Conservation (phyloP, 169 alveolate genomes). For the Plasmodium chabaudi region DNA sequence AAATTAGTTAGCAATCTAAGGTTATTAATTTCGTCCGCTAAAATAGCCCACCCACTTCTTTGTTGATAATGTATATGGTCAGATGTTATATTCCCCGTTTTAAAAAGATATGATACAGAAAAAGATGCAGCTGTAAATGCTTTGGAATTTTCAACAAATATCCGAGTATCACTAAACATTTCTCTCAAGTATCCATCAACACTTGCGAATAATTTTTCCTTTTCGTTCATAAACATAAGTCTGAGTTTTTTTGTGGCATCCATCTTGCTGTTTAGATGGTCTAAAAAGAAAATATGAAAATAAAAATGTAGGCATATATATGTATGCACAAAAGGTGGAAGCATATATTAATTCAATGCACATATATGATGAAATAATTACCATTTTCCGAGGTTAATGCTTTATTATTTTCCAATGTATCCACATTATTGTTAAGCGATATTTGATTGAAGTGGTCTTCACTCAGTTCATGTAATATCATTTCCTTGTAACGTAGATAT, state of each 20-base stretch:
- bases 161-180: constrained; percentile 28
- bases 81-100: constrained; percentile 61
- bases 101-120: constrained; percentile 43
- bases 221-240: constrained; percentile 24
- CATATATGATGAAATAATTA: too few relatives aligned
- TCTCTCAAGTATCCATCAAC: constrained; percentile 33
- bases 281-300: neutral
- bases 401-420: too few relatives aligned
- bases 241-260: constrained; percentile 36
- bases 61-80: constrained; percentile 85
- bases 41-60: constrained; percentile 98
- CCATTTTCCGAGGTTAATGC: too few relatives aligned
- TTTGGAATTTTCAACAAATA: constrained; percentile 9
- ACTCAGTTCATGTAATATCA: constrained; percentile 26
- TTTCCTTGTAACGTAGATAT: constrained; percentile 42
- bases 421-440: neutral
- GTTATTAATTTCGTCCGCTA: constrained; percentile 98
- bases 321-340: neutral
- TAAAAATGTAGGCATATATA: neutral
- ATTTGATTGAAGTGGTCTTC: constrained; percentile 40
- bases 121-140: neutral
- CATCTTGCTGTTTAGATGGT: constrained; percentile 18
- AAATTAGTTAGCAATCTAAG: constrained; percentile 97
- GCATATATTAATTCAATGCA: too few relatives aligned
- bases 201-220: constrained; percentile 46